Percentiles rank a stretch among this genome's conserved stretches.
Conservation (phyloP, 2,329 filamentous ascomycete genomes). For the Stemphylium lycopersici region DNA sequence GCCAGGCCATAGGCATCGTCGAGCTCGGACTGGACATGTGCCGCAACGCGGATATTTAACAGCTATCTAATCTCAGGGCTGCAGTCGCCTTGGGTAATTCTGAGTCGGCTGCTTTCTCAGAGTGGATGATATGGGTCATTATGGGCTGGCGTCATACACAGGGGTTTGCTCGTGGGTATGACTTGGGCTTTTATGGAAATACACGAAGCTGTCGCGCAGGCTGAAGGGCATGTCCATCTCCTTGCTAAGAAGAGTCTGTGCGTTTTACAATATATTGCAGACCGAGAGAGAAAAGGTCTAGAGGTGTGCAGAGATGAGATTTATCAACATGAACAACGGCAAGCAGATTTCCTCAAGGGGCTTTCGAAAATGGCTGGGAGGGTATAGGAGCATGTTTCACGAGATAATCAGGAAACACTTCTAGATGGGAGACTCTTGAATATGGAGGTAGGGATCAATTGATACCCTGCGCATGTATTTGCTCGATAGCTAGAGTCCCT, state of each 20-base stretch:
- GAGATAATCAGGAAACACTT: not conserved
- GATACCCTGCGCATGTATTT: not conserved
- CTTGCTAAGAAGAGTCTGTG: not conserved
- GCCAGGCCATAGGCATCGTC: conserved; percentile 36
- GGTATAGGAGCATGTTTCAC: conserved; percentile 9
- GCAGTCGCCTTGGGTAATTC: conserved; percentile 23
- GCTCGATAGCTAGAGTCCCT: not conserved
- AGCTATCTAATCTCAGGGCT: conserved; percentile 31
- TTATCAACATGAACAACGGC: not conserved
- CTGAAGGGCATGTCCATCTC: not conserved
- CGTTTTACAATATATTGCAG: conserved; percentile 12
- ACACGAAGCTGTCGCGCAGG: conserved; percentile 17
- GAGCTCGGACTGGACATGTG: conserved; percentile 44
- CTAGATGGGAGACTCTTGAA: not conserved
- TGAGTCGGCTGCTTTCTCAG: conserved; percentile 49
- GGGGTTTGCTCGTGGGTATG: conserved; percentile 41
- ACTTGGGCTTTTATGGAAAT: conserved; percentile 41
- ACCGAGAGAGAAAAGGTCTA: conserved; percentile 16
- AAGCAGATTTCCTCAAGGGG: not conserved
- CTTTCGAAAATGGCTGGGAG: not conserved
- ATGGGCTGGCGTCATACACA: conserved; percentile 29
- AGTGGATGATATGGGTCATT: conserved; percentile 21
- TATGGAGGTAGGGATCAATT: not conserved
- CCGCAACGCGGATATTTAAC: conserved; percentile 13
- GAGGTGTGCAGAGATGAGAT: conserved; percentile 16